Percentiles rank a stretch among this genome's conserved stretches.
Conservation (phyloP, 257 asterid genomes). For the Galeopsis tetrahit region DNA sequence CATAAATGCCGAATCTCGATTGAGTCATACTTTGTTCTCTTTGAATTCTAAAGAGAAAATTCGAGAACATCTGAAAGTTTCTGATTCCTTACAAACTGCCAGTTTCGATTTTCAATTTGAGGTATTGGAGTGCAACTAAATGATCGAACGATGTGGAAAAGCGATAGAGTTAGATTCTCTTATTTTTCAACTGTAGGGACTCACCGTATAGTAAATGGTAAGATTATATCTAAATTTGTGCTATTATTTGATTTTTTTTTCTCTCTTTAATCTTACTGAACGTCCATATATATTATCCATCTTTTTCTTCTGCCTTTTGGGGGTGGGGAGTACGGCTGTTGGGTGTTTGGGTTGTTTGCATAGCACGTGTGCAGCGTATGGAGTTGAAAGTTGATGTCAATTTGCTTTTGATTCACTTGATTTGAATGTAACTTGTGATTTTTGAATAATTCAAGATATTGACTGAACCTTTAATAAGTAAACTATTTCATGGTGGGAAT, state of each 20-base stretch:
- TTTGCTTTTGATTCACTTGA: not conserved
- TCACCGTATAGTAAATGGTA: slow-evolving; percentile 47
- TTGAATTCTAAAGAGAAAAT: too few relatives aligned
- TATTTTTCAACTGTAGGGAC: not conserved
- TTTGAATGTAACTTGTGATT: not conserved
- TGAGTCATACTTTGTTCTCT: too few relatives aligned
- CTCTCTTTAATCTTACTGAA: not conserved
- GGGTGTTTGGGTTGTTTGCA: slow-evolving; percentile 8
- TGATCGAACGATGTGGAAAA: slow-evolving; percentile 13
- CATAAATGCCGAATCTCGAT: too few relatives aligned
- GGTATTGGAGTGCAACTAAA: slow-evolving; percentile 17
- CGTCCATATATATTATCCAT: not conserved
- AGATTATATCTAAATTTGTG: not conserved
- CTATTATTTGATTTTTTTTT: not conserved
- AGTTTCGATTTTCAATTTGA: not conserved
- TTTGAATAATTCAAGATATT: not conserved
- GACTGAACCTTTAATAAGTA: not conserved
- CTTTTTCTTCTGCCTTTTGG: not conserved
- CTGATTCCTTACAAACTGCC: not conserved
- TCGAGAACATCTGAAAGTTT: not conserved
- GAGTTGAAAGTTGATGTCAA: slow-evolving; percentile 7
- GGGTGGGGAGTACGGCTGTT: not conserved
- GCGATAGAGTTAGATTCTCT: slow-evolving; percentile 18
- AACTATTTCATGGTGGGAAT: not conserved
- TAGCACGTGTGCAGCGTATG: not conserved